A percentile compares a stretch with the other conserved stretches of the same genome.
These are phyloP conservation scores for Zalaria sp. DNA, from an alignment of 2,329 filamentous ascomycete species.

Conservation along the genomic window DNA sequence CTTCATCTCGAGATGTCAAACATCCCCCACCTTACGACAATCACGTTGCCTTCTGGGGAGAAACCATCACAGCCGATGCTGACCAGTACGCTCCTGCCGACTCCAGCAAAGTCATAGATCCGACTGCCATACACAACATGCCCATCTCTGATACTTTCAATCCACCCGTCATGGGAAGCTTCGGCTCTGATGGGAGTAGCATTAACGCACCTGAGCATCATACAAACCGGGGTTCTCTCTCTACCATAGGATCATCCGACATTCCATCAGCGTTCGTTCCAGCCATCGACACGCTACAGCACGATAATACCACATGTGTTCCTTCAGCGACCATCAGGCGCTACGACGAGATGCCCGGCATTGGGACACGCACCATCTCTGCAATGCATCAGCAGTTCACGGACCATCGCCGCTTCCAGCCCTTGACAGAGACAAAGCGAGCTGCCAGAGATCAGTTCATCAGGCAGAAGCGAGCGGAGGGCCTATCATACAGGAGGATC, in stretches of 20 bases:
- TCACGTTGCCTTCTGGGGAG: no score
- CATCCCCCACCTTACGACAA: no score
- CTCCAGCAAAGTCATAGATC: no score
- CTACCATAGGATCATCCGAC: not conserved
- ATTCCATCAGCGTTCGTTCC: slow-evolving; percentile 1
- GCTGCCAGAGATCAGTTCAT: slow-evolving; percentile 24
- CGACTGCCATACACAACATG: no score
- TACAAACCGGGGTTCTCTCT: not conserved
- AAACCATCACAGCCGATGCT: no score
- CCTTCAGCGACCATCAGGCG: not conserved
- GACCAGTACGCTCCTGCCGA: no score
- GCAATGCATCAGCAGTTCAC: not conserved
- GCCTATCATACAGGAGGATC: slow-evolving; percentile 54
- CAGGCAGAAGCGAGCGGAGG: slow-evolving; percentile 37
- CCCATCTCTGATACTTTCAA: no score
- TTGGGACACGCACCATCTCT: not conserved
- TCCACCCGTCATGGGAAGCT: no score
- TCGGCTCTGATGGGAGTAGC: no score
- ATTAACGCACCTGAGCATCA: no score
- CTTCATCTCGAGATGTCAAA: no score
- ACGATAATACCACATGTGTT: slow-evolving; percentile 2
- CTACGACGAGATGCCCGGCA: not conserved
- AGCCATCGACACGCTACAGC: not conserved
- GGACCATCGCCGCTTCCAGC: not conserved
- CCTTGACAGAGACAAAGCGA: slow-evolving; percentile 2